Evolutionary conservation across 768 basidiomycete genomes (phyloP).

Genomic region (Leucosporidium creatinivorum): DNA sequence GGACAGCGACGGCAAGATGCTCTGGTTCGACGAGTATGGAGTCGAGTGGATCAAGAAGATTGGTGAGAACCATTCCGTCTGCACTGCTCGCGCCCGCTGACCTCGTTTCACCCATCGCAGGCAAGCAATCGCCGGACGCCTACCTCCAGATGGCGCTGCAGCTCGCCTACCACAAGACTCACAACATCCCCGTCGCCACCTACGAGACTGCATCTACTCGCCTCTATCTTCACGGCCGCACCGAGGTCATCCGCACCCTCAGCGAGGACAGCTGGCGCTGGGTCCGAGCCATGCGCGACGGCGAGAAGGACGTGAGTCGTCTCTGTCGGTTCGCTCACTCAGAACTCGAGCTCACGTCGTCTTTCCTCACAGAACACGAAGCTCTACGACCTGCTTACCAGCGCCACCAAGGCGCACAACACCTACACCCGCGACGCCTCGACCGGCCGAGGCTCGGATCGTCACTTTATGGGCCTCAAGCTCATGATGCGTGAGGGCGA

Average conservation of each 20-base stretch:
- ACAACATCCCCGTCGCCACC: slow-evolving; percentile 70
- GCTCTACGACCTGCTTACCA: slow-evolving; percentile 52
- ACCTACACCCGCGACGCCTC: slow-evolving; percentile 67
- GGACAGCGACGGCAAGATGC: slow-evolving; percentile 74
- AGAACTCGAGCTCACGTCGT: slow-evolving; percentile 36
- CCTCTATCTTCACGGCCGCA: slow-evolving; percentile 76
- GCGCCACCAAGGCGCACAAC: slow-evolving; percentile 65
- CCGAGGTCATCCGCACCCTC: slow-evolving; percentile 76
- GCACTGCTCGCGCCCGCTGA: background rate
- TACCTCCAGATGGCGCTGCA: slow-evolving; percentile 88
- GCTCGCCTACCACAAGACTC: slow-evolving; percentile 78
- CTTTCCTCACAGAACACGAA: slow-evolving; percentile 40
- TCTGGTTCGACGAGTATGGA: slow-evolving; percentile 77
- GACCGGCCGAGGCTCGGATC: slow-evolving; percentile 75
- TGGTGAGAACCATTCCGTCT: slow-evolving; percentile 49
- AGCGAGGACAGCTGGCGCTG: slow-evolving; percentile 66
- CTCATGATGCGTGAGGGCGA: slow-evolving; percentile 58
- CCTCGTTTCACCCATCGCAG: slow-evolving; percentile 40
- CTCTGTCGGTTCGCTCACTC: slow-evolving; percentile 45
- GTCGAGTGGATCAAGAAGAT: slow-evolving; percentile 73
- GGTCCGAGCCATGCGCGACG: slow-evolving; percentile 66
- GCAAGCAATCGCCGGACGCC: slow-evolving; percentile 62
- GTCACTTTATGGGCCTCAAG: slow-evolving; percentile 79
- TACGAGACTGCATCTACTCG: slow-evolving; percentile 90
- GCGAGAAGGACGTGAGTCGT: slow-evolving; percentile 33